Evolutionary conservation across 306 rosid species (phyloP), one percentile per base, ranked within the genome.

Genomic region (Rubus idaeus): DNA sequence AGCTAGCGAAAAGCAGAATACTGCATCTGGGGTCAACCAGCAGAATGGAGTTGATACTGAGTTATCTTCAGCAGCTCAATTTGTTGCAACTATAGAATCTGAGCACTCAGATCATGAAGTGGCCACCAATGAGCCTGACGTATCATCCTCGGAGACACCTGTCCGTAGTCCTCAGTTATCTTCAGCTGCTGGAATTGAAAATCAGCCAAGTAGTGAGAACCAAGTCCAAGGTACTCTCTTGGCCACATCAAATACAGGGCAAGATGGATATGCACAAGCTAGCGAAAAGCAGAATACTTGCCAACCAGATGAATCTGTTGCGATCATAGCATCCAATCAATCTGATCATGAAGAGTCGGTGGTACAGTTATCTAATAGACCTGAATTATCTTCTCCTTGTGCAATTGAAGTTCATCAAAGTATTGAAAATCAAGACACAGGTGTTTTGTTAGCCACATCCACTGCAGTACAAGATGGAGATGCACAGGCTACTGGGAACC

Each of bases 21-120:
- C 62, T 78, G 80, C 12, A 76, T 69, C 76, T 71, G 64, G 57
- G 68, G 58, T 74, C 11, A 79, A 79, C 64, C 87, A 76, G 77
- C 85, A 81, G 77, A 89, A 84, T 66, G 81, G 63, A 77, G 64
- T 52, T 57, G 77, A n/a, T 75, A 73, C 55, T 79, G 67, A 30
- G 45, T 12, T 63, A 63, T 63, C 10, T 37, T 63, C 44, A 37
- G 68, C 45, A 35, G 20, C 45, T 37, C 46, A 78, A 56, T 78
- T 78, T 12, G 71, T 62, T 81, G 58, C 73, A 20, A 39, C 30
- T 16, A 30, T 47, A 14, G 72, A 45, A 40, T 51, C 81, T 18
- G 35, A 44, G 74, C 79, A 62, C 7, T 47, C 64, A 30, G 73
- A 69, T 63, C 75, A 52, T 35, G 86, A 73, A 75, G 70, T 37